These are phyloP conservation scores for Xylaria longipes DNA, from an alignment of 495 filamentous ascomycete species.

Conservation along the genomic window DNA sequence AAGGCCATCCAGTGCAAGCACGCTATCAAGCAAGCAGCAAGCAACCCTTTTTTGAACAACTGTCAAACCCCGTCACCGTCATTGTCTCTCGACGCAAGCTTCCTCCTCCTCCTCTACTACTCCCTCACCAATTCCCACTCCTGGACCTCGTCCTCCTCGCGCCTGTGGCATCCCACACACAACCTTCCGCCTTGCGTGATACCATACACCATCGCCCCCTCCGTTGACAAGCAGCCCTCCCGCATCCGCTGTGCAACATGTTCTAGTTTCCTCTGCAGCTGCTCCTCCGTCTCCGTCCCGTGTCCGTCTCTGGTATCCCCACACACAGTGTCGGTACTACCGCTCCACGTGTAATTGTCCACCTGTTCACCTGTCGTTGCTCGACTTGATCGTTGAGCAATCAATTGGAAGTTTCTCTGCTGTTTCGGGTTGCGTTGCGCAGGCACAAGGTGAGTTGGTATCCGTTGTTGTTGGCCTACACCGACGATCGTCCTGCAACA, in stretches of 20 bases:
- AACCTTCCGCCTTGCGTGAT: neutral
- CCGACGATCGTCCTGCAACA: neutral
- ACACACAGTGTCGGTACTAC: constrained; percentile 39
- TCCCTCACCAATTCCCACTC: neutral
- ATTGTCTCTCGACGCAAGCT: constrained; percentile 16
- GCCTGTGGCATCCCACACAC: neutral
- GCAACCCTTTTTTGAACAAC: constrained; percentile 24
- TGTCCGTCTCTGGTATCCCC: constrained; percentile 28
- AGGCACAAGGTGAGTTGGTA: constrained; percentile 12
- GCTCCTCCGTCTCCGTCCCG: constrained; percentile 29
- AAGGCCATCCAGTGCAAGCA: neutral
- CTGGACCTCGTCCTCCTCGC: neutral
- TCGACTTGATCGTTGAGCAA: constrained; percentile 31
- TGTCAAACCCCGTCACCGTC: constrained; percentile 8
- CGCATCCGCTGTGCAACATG: constrained; percentile 36
- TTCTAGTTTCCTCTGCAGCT: constrained; percentile 37
- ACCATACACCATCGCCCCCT: neutral
- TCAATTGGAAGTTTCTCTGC: constrained; percentile 20
- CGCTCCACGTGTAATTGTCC: constrained; percentile 40
- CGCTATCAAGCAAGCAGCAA: constrained; percentile 10
- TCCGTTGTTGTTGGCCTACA: neutral
- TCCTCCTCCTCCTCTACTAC: neutral
- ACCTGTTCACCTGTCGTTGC: constrained; percentile 26
- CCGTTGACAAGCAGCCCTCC: constrained; percentile 24
- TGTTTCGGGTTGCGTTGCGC: constrained; percentile 1